Base-by-base conservation (phyloP, 768 basidiomycete species). In the Mycena vulgaris region DNA sequence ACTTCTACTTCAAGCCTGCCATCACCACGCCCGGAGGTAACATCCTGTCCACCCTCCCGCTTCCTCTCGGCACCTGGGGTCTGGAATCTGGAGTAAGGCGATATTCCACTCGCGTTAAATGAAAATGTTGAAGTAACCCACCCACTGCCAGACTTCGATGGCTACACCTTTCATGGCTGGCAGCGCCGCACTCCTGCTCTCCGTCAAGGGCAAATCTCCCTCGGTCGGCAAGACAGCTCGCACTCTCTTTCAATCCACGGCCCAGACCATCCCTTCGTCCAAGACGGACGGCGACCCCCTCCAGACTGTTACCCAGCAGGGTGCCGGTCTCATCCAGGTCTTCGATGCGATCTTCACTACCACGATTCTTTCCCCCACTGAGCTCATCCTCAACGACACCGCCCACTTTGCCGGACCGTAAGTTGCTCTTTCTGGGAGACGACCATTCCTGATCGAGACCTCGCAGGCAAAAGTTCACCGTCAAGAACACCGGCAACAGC, bases 381-480 rank as follows among this genome's bases (percentile, higher is more conserved):
- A 91, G 74, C 80, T 92, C n/a, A 72, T 88, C 40, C 78, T 91
- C 45, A 93, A 93, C 70, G 91, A 92, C 75, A 92, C 91, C 5
- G 84, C 87, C 10, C 82, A 90, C 75, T 88, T 89, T 76, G 78
- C 81, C 58, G 76, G 79, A 37, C 56, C 76, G 87, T 88, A 74
- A 67, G 86, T 80, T 23, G 14, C 25, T 59, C 37, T 6, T 65
- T 30, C 64, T 21, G 70, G 78, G 49, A 58, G 28, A 31, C n/a
- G 42, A 1, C n/a, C 51, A 23, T 56, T 21, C n/a, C 49, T 31
- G 61, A 49, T 39, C 65, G 27, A n/a, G n/a, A n/a, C 11, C n/a
- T 1, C 60, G 3, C 70, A 88, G 87, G 11, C 86, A 87, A 75
- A 83, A 78, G 7, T 86, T 88, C 78, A 86, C 81, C 21, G 81